A percentile compares a stretch with the other conserved stretches of the same genome.
Conservation (phyloP, 2,329 filamentous ascomycete species). For the Aspergillus neotritici region DNA sequence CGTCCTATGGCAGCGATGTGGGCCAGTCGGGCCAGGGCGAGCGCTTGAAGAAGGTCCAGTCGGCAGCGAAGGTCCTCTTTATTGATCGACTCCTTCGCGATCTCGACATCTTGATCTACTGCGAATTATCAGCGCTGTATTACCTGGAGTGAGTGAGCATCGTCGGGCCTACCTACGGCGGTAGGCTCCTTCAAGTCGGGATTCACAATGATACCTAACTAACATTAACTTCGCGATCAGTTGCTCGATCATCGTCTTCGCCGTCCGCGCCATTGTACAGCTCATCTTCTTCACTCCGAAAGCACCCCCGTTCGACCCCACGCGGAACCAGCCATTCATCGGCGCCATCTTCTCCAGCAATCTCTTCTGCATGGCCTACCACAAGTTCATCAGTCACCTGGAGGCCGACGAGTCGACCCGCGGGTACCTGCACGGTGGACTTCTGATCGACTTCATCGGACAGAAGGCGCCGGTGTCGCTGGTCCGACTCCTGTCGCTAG, state of each 20-base stretch:
- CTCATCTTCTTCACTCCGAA: conserved; percentile 56
- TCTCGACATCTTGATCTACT: conserved; percentile 56
- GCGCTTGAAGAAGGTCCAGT: conserved; percentile 31
- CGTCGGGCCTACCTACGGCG: neutral
- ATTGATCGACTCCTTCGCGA: conserved; percentile 53
- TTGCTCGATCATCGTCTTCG: conserved; percentile 54
- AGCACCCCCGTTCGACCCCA: conserved; percentile 47
- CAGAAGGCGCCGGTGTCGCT: conserved; percentile 54
- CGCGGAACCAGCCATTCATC: conserved; percentile 49
- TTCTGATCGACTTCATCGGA: conserved; percentile 61
- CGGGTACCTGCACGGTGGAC: conserved; percentile 56
- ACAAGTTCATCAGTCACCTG: conserved; percentile 50
- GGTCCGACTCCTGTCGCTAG: conserved; percentile 48
- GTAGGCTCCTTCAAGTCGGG: neutral
- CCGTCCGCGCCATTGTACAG: conserved; percentile 51
- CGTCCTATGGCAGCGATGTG: conserved; percentile 27
- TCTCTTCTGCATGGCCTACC: conserved; percentile 51
- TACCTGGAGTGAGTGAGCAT: conserved; percentile 54
- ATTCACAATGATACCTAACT: conserved; percentile 3
- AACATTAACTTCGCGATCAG: conserved; percentile 26
- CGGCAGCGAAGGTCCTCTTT: conserved; percentile 40
- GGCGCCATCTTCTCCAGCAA: conserved; percentile 52
- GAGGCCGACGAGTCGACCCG: conserved; percentile 47
- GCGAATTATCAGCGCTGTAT: conserved; percentile 57
- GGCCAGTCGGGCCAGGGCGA: conserved; percentile 16